These are phyloP conservation scores for Gossypium trilobum DNA, from an alignment of 441 rosid species.

Conservation along the genomic window DNA sequence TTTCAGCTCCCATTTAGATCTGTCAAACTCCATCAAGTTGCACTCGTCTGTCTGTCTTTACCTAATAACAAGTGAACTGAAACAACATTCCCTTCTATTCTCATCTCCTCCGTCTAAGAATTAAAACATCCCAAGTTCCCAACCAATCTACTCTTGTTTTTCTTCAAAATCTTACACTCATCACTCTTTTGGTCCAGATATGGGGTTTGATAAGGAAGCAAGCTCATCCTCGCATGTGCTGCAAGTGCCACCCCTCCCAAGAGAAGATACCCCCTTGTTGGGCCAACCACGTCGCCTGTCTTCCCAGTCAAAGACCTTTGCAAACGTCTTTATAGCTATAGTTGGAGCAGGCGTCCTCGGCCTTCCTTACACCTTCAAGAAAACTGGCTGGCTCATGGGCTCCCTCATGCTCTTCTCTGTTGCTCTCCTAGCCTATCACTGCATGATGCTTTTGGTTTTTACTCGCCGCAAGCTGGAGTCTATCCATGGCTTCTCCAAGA, in stretches of 20 bases:
- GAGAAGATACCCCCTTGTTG: conserved; percentile 49
- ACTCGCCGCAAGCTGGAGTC: conserved; percentile 61
- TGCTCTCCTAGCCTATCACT: conserved; percentile 44
- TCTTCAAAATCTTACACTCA: not conserved
- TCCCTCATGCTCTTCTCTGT: conserved; percentile 38
- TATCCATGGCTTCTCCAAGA: conserved; percentile 34
- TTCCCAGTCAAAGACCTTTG: conserved; percentile 52
- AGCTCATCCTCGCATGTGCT: conserved; percentile 47
- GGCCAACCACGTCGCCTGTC: conserved; percentile 32
- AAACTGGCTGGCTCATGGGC: conserved; percentile 48
- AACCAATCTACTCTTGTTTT: not conserved
- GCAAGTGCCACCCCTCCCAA: conserved; percentile 23
- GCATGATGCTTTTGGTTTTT: conserved; percentile 62
- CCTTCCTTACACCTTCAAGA: conserved; percentile 56
- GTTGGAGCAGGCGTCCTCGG: conserved; percentile 73
- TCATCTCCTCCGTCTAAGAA: not conserved
- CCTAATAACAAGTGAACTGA: not conserved
- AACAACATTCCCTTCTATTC: not conserved
- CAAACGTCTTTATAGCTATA: conserved; percentile 59
- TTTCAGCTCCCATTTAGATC: not conserved
- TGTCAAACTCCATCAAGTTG: not conserved
- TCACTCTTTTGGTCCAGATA: conserved; percentile 7
- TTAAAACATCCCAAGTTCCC: too few relatives aligned
- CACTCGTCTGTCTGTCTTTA: not conserved
- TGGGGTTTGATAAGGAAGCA: conserved; percentile 49